phyloP scores from a whole-genome alignment of 1,284 basidiomycete species.

The Trichosporon ovoides region DNA sequence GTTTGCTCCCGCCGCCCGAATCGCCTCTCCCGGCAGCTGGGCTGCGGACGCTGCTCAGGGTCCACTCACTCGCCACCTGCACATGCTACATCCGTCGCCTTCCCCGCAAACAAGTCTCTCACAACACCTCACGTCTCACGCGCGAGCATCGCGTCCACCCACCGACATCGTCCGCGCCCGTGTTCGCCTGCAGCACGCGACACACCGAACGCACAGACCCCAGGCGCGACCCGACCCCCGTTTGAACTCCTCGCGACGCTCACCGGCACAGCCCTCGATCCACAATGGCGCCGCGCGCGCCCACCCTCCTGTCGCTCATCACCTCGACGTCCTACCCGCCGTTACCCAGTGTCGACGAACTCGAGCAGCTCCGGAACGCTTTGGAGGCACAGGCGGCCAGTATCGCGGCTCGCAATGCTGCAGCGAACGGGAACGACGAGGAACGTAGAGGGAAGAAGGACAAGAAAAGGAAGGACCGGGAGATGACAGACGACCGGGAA shows the following conservation, averaged over 20 bases:
- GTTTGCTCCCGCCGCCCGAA: not conserved
- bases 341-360: slow-evolving; percentile 65
- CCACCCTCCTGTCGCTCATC: slow-evolving; percentile 31
- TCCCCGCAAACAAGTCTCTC: slow-evolving; percentile 2
- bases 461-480: slow-evolving; percentile 59
- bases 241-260: no score
- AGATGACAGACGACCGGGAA: slow-evolving; percentile 58
- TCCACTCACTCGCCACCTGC: slow-evolving; percentile 1
- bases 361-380: slow-evolving; percentile 61
- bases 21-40: not conserved
- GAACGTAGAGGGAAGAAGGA: slow-evolving; percentile 62
- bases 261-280: not conserved
- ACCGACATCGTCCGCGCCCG: not conserved
- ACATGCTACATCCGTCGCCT: not conserved
- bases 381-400: slow-evolving; percentile 56
- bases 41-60: not conserved
- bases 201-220: no score
- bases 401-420: slow-evolving; percentile 58
- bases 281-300: slow-evolving; percentile 25
- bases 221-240: not conserved
- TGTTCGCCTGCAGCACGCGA: no score
- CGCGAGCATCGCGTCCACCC: not conserved
- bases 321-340: slow-evolving; percentile 43
- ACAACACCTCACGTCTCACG: not conserved
- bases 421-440: slow-evolving; percentile 64